Evolutionary conservation across 164 flowering plant genomes (phyloP).

Genomic region (Cinnamomum chago): DNA sequence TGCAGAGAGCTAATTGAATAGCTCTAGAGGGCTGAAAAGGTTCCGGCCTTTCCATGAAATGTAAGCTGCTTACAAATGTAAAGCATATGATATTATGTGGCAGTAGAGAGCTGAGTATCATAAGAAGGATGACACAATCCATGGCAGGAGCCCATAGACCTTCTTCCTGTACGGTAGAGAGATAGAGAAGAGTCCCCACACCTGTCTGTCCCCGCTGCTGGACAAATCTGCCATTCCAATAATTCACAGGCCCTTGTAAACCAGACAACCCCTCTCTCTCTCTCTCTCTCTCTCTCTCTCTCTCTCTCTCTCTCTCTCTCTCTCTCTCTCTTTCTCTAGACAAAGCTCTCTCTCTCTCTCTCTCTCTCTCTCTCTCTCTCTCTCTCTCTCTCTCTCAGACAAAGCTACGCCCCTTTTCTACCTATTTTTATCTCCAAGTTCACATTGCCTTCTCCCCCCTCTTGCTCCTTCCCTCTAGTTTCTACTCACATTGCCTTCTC

Average conservation of each 20-base stretch:
- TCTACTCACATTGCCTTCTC: background rate
- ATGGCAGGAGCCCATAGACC: slow-evolving; percentile 8
- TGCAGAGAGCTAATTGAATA: too few relatives aligned
- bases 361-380: slow-evolving; percentile 6
- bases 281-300: slow-evolving; percentile 4
- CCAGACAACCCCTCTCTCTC: slow-evolving; percentile 20
- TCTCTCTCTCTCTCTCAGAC: slow-evolving; percentile 1
- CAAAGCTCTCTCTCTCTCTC: background rate
- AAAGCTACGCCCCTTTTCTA: slow-evolving; percentile 11
- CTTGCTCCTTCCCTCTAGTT: background rate
- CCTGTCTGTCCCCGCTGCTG: slow-evolving; percentile 46
- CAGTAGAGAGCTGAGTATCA: background rate
- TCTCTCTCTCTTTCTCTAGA: slow-evolving; percentile 2
- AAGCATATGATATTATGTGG: too few relatives aligned
- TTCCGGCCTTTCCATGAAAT: too few relatives aligned
- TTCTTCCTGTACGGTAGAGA: slow-evolving; percentile 10
- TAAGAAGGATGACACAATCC: slow-evolving; percentile 13
- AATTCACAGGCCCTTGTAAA: slow-evolving; percentile 42
- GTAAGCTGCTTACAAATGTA: too few relatives aligned
- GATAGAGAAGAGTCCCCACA: slow-evolving; percentile 42
- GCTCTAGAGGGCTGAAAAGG: too few relatives aligned
- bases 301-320: slow-evolving; percentile 2
- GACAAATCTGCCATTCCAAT: slow-evolving; percentile 60
- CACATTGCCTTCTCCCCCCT: background rate
- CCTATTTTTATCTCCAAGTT: background rate